Percentiles rank a stretch among this genome's conserved stretches.
Conservation (phyloP, 192 early-diverging fungal species). For the Diversispora eburnea region DNA sequence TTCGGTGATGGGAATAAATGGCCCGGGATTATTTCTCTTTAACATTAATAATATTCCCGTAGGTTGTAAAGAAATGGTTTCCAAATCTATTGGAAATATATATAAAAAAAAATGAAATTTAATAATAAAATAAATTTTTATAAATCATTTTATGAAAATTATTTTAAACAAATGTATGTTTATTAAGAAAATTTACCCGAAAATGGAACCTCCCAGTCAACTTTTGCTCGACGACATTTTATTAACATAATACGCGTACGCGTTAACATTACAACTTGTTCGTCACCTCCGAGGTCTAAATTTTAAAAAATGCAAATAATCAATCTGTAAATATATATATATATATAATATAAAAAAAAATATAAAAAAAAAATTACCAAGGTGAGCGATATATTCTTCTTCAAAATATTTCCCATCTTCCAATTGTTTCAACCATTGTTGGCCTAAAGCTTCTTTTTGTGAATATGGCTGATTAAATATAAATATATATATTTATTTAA, state of each 20-base stretch:
- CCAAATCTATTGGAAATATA: slow-evolving; percentile 43
- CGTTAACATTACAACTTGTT: slow-evolving; percentile 83
- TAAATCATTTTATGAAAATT: too few species aligned
- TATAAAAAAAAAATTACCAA: slow-evolving; percentile 42
- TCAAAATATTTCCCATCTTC: slow-evolving; percentile 73
- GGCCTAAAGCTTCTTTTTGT: slow-evolving; percentile 76
- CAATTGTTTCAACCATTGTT: slow-evolving; percentile 79
- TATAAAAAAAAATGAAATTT: neutral
- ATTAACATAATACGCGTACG: slow-evolving; percentile 74
- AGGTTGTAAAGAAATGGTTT: slow-evolving; percentile 67
- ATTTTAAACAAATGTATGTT: too few species aligned
- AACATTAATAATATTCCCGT: slow-evolving; percentile 72
- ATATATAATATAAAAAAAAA: neutral
- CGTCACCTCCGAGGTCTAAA: slow-evolving; percentile 67
- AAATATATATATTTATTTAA: neutral
- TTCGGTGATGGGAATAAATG: slow-evolving; percentile 72
- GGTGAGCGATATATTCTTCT: slow-evolving; percentile 84
- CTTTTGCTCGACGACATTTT: slow-evolving; percentile 60
- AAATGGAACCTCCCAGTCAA: slow-evolving; percentile 86
- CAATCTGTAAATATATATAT: neutral
- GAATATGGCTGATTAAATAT: slow-evolving; percentile 58
- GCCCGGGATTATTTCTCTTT: slow-evolving; percentile 51
- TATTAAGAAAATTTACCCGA: slow-evolving; percentile 28
- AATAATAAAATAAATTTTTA: too few species aligned
- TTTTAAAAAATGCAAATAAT: neutral